Conservation (phyloP, 495 filamentous ascomycete genomes). For the Terfezia claveryi region DNA sequence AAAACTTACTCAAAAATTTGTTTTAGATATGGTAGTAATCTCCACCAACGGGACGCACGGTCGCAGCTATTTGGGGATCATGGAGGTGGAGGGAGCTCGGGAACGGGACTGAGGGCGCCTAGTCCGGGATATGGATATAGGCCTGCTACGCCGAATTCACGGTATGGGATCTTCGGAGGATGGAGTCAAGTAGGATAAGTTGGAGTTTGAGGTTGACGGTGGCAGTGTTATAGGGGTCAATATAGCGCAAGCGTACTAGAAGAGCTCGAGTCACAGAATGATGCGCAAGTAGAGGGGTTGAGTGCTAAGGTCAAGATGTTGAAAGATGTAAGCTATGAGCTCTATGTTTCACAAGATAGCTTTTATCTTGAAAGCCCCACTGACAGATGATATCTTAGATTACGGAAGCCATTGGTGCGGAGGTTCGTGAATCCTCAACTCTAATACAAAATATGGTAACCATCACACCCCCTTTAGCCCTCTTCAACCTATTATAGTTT, state of each 20-base stretch:
- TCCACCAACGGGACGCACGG: constrained; percentile 71
- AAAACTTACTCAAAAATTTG: no score
- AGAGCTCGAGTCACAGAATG: constrained; percentile 89
- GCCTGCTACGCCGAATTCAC: constrained; percentile 65
- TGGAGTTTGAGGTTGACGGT: background rate
- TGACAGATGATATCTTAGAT: constrained; percentile 32
- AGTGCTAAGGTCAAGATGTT: constrained; percentile 74
- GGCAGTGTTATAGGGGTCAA: constrained; percentile 39
- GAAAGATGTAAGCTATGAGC: constrained; percentile 51
- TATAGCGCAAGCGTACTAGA: constrained; percentile 84
- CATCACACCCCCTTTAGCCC: background rate
- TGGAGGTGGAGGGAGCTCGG: constrained; percentile 45
- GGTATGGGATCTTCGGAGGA: constrained; percentile 22
- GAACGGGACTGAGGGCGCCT: constrained; percentile 21
- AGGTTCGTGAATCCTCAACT: constrained; percentile 69
- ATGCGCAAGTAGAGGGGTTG: constrained; percentile 72
- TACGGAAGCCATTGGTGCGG: constrained; percentile 77
- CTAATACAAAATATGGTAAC: constrained; percentile 52
- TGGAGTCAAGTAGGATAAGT: constrained; percentile 4
- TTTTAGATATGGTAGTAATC: constrained; percentile 16
- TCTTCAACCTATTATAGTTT: background rate
- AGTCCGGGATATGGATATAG: constrained; percentile 20
- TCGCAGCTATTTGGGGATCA: constrained; percentile 76
- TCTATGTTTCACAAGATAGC: background rate
- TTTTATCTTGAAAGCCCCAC: background rate